Percentiles rank a stretch among this genome's conserved stretches.
These are phyloP conservation scores for Colletotrichum coccodes DNA, from an alignment of 2,329 filamentous ascomycete genomes.

Conservation along the genomic window DNA sequence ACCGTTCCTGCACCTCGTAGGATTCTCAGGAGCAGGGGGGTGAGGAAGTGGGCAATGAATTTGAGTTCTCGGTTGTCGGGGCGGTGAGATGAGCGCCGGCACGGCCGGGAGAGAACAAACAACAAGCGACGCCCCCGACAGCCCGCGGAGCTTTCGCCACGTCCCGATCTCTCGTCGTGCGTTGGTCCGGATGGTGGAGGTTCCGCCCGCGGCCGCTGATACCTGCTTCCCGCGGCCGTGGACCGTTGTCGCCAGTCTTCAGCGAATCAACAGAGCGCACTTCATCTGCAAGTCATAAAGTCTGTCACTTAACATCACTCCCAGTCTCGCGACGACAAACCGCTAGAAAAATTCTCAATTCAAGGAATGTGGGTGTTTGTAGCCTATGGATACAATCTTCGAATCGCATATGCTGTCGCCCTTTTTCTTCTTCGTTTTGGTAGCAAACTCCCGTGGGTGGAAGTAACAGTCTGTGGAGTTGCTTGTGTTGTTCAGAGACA, in stretches of 20 bases:
- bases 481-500: not conserved
- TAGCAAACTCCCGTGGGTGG: not conserved
- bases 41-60: not conserved
- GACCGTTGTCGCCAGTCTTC: too few species aligned
- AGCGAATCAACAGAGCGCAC: too few species aligned
- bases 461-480: not conserved
- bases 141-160: not conserved
- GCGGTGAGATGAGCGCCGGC: not conserved
- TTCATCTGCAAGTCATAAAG: too few species aligned
- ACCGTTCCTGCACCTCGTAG: not conserved
- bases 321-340: too few species aligned
- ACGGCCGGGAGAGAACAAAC: not conserved
- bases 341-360: not conserved
- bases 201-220: too few species aligned
- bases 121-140: too few species aligned
- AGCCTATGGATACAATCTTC: not conserved
- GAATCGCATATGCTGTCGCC: not conserved
- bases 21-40: too few species aligned
- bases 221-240: too few species aligned
- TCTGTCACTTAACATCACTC: not conserved
- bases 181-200: too few species aligned
- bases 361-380: constrained; percentile 1
- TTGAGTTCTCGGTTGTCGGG: not conserved
- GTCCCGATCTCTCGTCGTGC: too few species aligned
- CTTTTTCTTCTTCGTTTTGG: not conserved